Evolutionary conservation across 2,329 filamentous ascomycete species (phyloP), one percentile per base, ranked within the genome.

Genomic region (Hymenoscyphus occultus): DNA sequence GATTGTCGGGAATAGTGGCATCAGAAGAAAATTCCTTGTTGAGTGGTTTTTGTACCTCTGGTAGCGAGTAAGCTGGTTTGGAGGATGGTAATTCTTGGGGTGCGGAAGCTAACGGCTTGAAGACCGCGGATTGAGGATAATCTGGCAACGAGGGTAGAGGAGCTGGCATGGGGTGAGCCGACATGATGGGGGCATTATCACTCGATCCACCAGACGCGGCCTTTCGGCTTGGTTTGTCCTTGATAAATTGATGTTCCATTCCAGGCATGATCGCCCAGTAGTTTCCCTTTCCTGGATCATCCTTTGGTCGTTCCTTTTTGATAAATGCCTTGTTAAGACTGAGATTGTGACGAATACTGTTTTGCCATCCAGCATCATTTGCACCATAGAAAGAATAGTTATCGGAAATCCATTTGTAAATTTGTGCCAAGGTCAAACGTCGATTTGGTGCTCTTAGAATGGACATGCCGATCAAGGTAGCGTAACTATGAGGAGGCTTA

Each of bases 391-490:
- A 97, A 5, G 86, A 88, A 76, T 91, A 98, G 19, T 90, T 93
- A 76, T 96, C 92, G n/a, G 92, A 96, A 73, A 99, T 98, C 94
- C 95, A 99, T 76, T 96, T 97, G 84, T 98, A 99, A 71, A 99
- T 99, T 77, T 97, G 93, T 32, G 93, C 88, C 19, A 99, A 84
- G 0, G 95, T 98, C 68, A 98, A 83, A 61, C 91, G 90, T 66
- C 93, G 88, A 67, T 89, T 87, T 13, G 91, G 89, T 4, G 95
- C 92, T 68, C 93, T 88, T 28, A 98, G 82, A 72, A 99, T 97
- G 61, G 95, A 93, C 93, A 97, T 97, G 75, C 92, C 95, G 70
- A 98, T 98, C 71, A 99, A 84, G 71, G 90, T 91, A 22, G 95
- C 94, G 76, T 99, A 99, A 79, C 93, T 98, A 78, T 94, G 92